Evolutionary conservation across 164 flowering plant species (phyloP), one percentile per base, ranked within the genome.

Genomic region (Hamamelis virginiana): DNA sequence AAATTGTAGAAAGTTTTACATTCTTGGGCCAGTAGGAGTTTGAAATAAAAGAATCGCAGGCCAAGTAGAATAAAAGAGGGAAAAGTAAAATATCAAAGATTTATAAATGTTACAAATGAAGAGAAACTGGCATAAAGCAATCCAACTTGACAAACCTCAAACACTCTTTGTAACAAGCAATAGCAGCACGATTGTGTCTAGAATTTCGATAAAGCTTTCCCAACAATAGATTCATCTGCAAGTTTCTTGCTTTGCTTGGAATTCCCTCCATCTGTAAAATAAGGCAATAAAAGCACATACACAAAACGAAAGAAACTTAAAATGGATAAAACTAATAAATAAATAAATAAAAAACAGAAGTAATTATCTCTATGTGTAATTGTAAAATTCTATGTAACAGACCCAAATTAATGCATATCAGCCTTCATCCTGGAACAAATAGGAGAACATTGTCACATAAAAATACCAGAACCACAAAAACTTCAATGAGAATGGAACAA

Each of bases 191-290:
- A 62, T 64, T 83, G 72, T 95, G 89, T 71, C 82, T 87, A 64
- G 92, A 76, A 76, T 78, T 76, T 46, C 96, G 84, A 77, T 86
- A 89, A 72, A 95, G 94, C 80, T 89, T 95, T 69, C 91, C 99
- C 91, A 92, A 81, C 67, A 87, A 71, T 43, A 95, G 75, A 78
- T 84, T 87, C 97, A 92, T 92, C 69, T 84, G 86, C 79, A 95
- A 75, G 66, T 82, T 91, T 81, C 97, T 87, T 71, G 89, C 84
- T 79, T 95, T 95, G 77, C 81, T 81, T 59, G 97, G 95, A 70
- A 94, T 92, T 66, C 92, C 90, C 69, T 95, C 99, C 96, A 95
- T 84, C 99, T 95, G 83, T 57, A 70, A 51, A 45, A 64, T 14
- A 9, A n/a, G 62, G 45, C 26, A 72, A 60, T 38, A 66, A 44